Base-by-base conservation (phyloP, 768 basidiomycete species). In the Panaeolus cyanescens region DNA sequence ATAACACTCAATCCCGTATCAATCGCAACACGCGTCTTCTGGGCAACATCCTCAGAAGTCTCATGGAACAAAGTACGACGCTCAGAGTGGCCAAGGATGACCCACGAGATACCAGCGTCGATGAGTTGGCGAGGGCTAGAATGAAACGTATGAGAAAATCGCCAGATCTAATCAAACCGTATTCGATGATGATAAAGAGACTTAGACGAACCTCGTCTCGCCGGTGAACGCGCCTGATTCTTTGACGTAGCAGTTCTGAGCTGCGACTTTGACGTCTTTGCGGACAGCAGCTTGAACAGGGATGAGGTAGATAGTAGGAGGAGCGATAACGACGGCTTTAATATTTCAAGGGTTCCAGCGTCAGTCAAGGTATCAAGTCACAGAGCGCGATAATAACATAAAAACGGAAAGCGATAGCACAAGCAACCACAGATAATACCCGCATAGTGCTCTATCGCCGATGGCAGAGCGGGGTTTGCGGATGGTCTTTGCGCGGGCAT, bases 1-100 rank as follows among this genome's bases (percentile, higher is more conserved):
- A 99, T 97, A 64, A 98, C 93, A 60, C 84, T 87, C 64, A 99
- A 82, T 1, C 84, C 84, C 1, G 83, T 79, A 59, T 87, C 85
- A 64, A 98, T 76, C 19, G 96, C 93, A 1, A 91, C 90, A 67
- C 87, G 85, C 66, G 92, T 93, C 83, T 98, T 99, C 65, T 83
- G 78, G 10, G 93, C 96, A 63, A 99, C 88, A 45, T 89, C 65
- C 59, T 86, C 87, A 59, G 92, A 93, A 30, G 88, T 84, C 75
- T 99, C 97, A 71, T 89, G 84, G 84, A 99, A 99, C 65, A 95
- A 74, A 7, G 93, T 90, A 63, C 97, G 90, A 65, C 97, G 92
- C 76, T 99, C 97, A 45, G 96, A 98, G 82, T 99, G 97, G 34
- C 96, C 91, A 55, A 98, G 85, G 74, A 99, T 91, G 67, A 97